phyloP scores from a whole-genome alignment of 2,329 filamentous ascomycete genomes.

The Coniella lustricola region DNA sequence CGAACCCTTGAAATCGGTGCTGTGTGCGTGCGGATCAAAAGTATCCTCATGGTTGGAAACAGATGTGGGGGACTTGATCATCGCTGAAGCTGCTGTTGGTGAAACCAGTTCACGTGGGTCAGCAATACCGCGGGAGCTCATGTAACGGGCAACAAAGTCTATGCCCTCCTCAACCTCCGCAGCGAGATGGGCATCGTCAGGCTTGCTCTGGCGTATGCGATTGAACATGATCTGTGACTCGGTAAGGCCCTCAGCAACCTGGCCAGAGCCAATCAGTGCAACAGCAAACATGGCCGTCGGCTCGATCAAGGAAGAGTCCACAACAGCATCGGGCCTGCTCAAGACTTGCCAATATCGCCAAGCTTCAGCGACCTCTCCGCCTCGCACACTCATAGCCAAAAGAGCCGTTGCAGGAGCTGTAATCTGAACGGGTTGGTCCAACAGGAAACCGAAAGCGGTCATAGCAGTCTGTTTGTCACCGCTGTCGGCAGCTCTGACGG shows the following conservation, averaged over 20 bases:
- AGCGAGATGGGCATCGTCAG: constrained; percentile 48
- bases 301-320: constrained; percentile 66
- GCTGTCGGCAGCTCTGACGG: constrained; percentile 71
- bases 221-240: constrained; percentile 83
- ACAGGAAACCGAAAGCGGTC: constrained; percentile 56
- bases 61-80: constrained; percentile 46
- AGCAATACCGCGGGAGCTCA: constrained; percentile 46
- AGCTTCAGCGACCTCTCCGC: constrained; percentile 70
- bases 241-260: constrained; percentile 71
- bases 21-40: constrained; percentile 85
- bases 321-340: constrained; percentile 51
- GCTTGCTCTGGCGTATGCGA: constrained; percentile 61
- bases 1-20: constrained; percentile 89
- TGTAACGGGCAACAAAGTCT: constrained; percentile 58
- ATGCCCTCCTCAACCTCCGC: constrained; percentile 85
- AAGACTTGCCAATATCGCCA: constrained; percentile 75
- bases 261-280: constrained; percentile 77
- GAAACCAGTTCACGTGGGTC: constrained; percentile 50
- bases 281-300: constrained; percentile 86
- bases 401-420: constrained; percentile 67
- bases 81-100: constrained; percentile 36
- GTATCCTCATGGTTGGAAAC: constrained; percentile 67
- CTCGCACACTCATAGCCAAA: constrained; percentile 77
- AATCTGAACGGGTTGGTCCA: constrained; percentile 41
- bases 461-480: constrained; percentile 63